A percentile compares a stretch with the other conserved stretches of the same genome.
phyloP scores from a whole-genome alignment of 1,139 yeast genomes.

The Pneumocystis wakefieldiae region DNA sequence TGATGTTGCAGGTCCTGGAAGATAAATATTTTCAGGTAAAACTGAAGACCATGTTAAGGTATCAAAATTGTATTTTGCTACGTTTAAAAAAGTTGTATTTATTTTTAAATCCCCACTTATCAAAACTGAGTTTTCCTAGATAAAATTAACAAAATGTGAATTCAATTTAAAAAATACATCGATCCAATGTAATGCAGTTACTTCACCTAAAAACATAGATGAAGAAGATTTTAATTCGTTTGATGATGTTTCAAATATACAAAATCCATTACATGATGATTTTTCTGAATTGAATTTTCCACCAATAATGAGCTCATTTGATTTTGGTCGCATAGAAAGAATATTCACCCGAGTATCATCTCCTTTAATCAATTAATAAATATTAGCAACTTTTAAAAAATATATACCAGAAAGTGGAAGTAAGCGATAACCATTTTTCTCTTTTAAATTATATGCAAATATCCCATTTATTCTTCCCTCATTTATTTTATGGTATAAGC shows the following conservation, averaged over 20 bases:
- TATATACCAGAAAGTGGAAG: slow-evolving; percentile 35
- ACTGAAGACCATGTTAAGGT: slow-evolving; percentile 20
- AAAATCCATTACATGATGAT: slow-evolving; percentile 46
- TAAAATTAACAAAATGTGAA: neutral
- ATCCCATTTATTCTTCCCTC: slow-evolving; percentile 29
- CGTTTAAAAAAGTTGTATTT: slow-evolving; percentile 26
- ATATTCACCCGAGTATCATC: slow-evolving; percentile 34
- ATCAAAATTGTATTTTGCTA: slow-evolving; percentile 41
- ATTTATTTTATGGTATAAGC: slow-evolving; percentile 31
- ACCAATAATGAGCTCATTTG: slow-evolving; percentile 47
- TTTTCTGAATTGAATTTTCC: slow-evolving; percentile 59
- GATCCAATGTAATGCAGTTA: slow-evolving; percentile 41
- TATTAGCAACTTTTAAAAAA: neutral
- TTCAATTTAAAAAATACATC: slow-evolving; percentile 16
- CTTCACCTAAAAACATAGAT: slow-evolving; percentile 36
- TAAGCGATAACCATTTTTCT: slow-evolving; percentile 25
- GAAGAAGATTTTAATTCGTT: slow-evolving; percentile 41
- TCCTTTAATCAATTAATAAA: slow-evolving; percentile 11
- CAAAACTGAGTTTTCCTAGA: slow-evolving; percentile 32
- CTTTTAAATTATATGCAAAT: slow-evolving; percentile 36
- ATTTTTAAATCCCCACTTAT: slow-evolving; percentile 47
- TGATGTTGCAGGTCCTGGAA: slow-evolving; percentile 32
- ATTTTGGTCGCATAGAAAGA: slow-evolving; percentile 38
- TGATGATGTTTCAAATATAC: slow-evolving; percentile 46
- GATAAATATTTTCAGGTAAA: slow-evolving; percentile 18